Evolutionary conservation across 768 basidiomycete species (phyloP), one percentile per base, ranked within the genome.

Genomic region (Sistotremastrum suecicum): DNA sequence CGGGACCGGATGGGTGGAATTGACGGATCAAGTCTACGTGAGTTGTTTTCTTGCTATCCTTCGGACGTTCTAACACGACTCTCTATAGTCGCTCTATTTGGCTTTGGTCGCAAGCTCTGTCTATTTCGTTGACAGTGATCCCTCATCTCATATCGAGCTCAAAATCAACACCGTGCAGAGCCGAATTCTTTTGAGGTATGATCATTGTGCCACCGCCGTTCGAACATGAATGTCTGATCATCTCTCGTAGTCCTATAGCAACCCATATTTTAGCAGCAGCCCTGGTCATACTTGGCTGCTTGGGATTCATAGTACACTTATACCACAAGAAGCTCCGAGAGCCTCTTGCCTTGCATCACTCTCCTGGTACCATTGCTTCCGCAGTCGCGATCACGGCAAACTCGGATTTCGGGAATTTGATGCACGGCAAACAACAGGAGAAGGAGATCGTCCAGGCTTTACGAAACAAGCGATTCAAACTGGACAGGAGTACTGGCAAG

Each of bases 331-430:
- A 53, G 40, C 69, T 69, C 36, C 67, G 74, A 5, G 63, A 64
- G 6, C 54, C 62, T 38, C 62, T 78, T 31, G 60, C 59, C 11
- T 60, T 76, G 33, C 62, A 60, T 32, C 71, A 73, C 50, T 60
- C 66, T 41, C 72, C 72, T 0, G 72, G 75, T 11, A 76, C 76
- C 4, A 71, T 77, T 43, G 75, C 72, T 20, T 71, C 72, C 7
- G 75, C 75, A 8, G 68, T 74, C 8, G 67, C 71, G 36, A 68
- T 76, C 49, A 71, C 72, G 7, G 74, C 67, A 5, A 67, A 69
- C 50, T 73, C 72, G 3, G 66, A 64, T 31, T 63, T 75, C 51
- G 71, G 66, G 7, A 58, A 66, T 6, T 60, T 73, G 41, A 61
- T 74, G 3, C 64, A 66, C 5, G 64, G 64, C 11, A 62, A 63